These are phyloP conservation scores for Calvatia gigantea DNA, from an alignment of 768 basidiomycete species.

Conservation along the genomic window DNA sequence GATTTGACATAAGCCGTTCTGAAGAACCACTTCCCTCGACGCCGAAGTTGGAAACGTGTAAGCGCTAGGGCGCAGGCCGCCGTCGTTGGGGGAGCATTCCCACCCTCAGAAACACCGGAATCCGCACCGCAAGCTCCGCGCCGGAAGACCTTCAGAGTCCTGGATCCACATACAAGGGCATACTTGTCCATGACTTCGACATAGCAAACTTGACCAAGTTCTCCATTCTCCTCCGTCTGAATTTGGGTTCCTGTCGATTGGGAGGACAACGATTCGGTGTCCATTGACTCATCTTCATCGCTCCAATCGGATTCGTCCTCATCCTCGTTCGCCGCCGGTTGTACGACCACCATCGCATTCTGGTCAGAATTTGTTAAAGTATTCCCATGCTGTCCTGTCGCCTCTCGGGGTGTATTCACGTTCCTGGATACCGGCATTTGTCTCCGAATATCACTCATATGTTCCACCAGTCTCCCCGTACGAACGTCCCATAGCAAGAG, in stretches of 20 bases:
- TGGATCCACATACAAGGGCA: conserved; percentile 3
- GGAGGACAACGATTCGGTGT: no score
- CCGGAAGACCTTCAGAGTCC: conserved; percentile 1
- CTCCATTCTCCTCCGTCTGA: background rate
- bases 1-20: background rate
- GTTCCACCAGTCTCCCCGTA: conserved; percentile 44
- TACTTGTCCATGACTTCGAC: conserved; percentile 9
- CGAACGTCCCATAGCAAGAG: conserved; percentile 66
- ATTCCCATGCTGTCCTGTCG: background rate
- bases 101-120: background rate
- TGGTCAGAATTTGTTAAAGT: background rate
- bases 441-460: conserved; percentile 37
- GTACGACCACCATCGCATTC: background rate
- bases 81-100: background rate
- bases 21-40: background rate
- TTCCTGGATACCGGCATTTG: background rate
- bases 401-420: background rate
- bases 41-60: background rate
- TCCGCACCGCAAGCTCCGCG: background rate
- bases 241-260: background rate
- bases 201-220: background rate
- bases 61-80: conserved; percentile 1
- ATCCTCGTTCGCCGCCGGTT: background rate
- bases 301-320: background rate
- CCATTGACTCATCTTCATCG: background rate